These are phyloP conservation scores for Fomitopsis schrenkii DNA, from an alignment of 1,284 basidiomycete species.

Conservation along the genomic window DNA sequence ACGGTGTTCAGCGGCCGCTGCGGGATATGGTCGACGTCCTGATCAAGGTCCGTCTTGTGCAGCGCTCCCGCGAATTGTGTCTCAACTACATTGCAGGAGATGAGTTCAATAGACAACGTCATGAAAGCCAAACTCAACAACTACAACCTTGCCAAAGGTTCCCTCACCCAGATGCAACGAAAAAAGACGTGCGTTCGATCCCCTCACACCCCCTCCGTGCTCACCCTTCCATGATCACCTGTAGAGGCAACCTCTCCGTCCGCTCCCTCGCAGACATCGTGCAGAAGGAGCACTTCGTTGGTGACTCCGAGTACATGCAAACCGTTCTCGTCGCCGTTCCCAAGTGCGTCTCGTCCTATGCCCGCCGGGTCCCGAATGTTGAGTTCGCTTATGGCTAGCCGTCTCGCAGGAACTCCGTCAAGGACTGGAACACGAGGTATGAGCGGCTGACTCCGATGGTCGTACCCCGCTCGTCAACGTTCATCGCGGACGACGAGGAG, in stretches of 20 bases:
- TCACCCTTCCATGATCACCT: neutral
- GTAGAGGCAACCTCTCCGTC: slow-evolving; percentile 90
- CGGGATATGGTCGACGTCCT: slow-evolving; percentile 80
- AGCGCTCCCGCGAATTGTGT: neutral
- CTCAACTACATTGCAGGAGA: slow-evolving; percentile 55
- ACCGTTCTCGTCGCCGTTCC: slow-evolving; percentile 94
- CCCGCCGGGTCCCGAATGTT: neutral
- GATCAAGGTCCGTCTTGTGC: slow-evolving; percentile 56
- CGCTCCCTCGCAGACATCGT: slow-evolving; percentile 87
- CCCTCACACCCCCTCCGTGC: neutral
- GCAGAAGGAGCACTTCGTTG: slow-evolving; percentile 77
- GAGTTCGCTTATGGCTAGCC: neutral
- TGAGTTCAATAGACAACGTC: slow-evolving; percentile 84
- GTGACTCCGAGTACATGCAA: slow-evolving; percentile 91
- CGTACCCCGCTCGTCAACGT: slow-evolving; percentile 89
- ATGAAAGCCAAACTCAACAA: slow-evolving; percentile 88
- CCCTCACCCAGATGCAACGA: slow-evolving; percentile 89
- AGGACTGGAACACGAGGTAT: slow-evolving; percentile 90
- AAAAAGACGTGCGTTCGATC: slow-evolving; percentile 75
- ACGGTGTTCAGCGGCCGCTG: slow-evolving; percentile 76
- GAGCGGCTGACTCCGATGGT: slow-evolving; percentile 89
- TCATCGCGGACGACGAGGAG: slow-evolving; percentile 83
- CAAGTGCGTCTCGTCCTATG: slow-evolving; percentile 50
- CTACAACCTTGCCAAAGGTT: slow-evolving; percentile 94
- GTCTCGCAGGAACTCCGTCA: slow-evolving; percentile 66